Percentiles rank a stretch among this genome's conserved stretches.
These are phyloP conservation scores for Ascoidea rubescens DNA, from an alignment of 805 yeast genomes.

Conservation along the genomic window DNA sequence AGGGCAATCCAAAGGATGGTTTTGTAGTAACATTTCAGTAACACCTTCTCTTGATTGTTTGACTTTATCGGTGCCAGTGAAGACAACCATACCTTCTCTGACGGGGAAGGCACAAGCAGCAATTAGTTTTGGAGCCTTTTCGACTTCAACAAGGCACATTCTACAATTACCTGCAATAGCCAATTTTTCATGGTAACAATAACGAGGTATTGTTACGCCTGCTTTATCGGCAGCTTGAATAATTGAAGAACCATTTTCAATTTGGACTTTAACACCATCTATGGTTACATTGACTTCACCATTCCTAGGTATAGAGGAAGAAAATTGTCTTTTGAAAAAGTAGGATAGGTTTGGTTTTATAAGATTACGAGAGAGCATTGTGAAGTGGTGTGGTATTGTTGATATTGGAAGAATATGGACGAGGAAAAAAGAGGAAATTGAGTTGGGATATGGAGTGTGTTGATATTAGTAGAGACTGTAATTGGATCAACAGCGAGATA, in stretches of 20 bases:
- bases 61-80: conserved; percentile 65
- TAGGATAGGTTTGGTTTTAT: background rate
- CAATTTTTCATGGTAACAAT: conserved; percentile 83
- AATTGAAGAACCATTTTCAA: conserved; percentile 78
- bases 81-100: conserved; percentile 79
- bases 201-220: conserved; percentile 77
- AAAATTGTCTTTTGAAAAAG: conserved; percentile 14
- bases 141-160: conserved; percentile 85
- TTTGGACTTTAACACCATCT: conserved; percentile 63
- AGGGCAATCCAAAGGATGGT: conserved; percentile 88
- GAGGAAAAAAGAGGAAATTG: no score
- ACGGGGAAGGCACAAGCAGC: conserved; percentile 91
- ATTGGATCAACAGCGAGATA: no score
- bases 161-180: conserved; percentile 90
- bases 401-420: background rate
- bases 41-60: conserved; percentile 81
- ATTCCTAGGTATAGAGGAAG: conserved; percentile 19
- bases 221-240: conserved; percentile 90
- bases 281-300: conserved; percentile 43
- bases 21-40: conserved; percentile 75
- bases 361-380: background rate
- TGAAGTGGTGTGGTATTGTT: background rate
- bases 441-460: no score
- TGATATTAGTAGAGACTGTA: no score
- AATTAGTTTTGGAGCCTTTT: conserved; percentile 77